A percentile compares a stretch with the other conserved stretches of the same genome.
phyloP scores from a whole-genome alignment of 768 basidiomycete genomes.

The Lanmaoa rubissima region DNA sequence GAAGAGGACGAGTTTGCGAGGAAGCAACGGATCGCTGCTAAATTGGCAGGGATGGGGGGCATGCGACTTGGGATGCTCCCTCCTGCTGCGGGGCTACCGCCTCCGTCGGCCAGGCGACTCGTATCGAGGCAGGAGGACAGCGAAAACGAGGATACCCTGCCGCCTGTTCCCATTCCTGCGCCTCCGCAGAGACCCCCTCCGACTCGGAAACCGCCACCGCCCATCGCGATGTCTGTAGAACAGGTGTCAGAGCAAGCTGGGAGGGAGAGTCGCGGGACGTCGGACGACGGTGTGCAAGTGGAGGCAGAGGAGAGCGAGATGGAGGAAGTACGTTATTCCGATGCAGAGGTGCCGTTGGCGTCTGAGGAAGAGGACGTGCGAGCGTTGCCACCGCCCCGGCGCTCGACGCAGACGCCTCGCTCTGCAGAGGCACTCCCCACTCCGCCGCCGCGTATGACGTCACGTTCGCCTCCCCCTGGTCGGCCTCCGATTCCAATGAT shows the following conservation, averaged over 20 bases:
- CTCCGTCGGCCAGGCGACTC: conserved; percentile 15
- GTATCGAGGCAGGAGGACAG: conserved; percentile 27
- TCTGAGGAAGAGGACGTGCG: conserved; percentile 41
- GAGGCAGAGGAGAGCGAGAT: conserved; percentile 74
- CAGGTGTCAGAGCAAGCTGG: conserved; percentile 34
- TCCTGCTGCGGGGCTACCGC: conserved; percentile 16
- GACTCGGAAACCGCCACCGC: conserved; percentile 32
- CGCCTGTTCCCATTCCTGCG: conserved; percentile 32
- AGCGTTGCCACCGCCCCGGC: conserved; percentile 56
- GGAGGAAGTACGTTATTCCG: conserved; percentile 63
- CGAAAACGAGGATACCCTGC: conserved; percentile 26
- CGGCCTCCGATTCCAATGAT: conserved; percentile 39
- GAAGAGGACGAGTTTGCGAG: conserved; percentile 65
- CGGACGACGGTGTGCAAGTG: conserved; percentile 61
- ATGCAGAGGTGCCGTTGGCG: conserved; percentile 35
- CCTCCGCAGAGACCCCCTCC: conserved; percentile 32
- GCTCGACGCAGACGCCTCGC: conserved; percentile 21
- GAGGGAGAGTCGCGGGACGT: conserved; percentile 41
- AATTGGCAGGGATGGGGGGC: conserved; percentile 55
- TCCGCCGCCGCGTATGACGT: conserved; percentile 44
- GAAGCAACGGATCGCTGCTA: conserved; percentile 51
- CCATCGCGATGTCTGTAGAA: conserved; percentile 6
- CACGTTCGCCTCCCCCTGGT: conserved; percentile 32
- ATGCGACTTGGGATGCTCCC: conserved; percentile 58
- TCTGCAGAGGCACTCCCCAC: conserved; percentile 39